Conservation (phyloP, 2,329 filamentous ascomycete species). For the Byssoonygena ceratinophila region DNA sequence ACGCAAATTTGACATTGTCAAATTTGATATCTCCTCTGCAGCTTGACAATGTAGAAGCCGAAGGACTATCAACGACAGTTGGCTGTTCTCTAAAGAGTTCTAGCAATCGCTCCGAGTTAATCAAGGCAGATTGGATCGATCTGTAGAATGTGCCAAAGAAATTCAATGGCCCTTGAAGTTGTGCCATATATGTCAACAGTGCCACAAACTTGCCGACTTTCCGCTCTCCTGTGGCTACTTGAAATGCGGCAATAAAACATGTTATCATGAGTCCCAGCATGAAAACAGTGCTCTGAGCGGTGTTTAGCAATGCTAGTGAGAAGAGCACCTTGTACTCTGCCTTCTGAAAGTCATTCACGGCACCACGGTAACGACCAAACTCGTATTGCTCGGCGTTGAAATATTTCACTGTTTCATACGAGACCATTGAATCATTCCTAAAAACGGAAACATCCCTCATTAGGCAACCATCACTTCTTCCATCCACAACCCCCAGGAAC, state of each 20-base stretch:
- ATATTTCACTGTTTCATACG: constrained; percentile 92
- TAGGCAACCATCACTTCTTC: neutral
- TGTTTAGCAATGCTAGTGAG: constrained; percentile 69
- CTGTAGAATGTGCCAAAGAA: constrained; percentile 93
- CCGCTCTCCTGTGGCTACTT: constrained; percentile 57
- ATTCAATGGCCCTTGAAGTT: constrained; percentile 70
- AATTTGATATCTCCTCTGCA: constrained; percentile 79
- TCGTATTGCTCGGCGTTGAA: constrained; percentile 78
- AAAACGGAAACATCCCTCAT: neutral
- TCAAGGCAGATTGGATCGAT: constrained; percentile 92
- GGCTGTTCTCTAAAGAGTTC: constrained; percentile 95
- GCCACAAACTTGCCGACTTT: constrained; percentile 61
- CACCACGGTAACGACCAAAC: constrained; percentile 59
- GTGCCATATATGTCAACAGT: constrained; percentile 65
- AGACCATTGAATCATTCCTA: constrained; percentile 89
- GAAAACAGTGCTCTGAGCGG: constrained; percentile 69
- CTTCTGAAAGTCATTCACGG: constrained; percentile 59
- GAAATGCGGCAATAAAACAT: constrained; percentile 64
- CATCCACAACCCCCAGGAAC: neutral
- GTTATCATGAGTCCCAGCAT: constrained; percentile 63
- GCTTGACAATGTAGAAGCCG: constrained; percentile 50
- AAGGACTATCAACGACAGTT: constrained; percentile 69
- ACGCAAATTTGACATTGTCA: constrained; percentile 81
- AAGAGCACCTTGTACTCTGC: constrained; percentile 67
- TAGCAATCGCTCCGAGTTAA: constrained; percentile 87